Conservation (phyloP, 176 grass and related monocot genomes). For the Oryza rufipogon region DNA sequence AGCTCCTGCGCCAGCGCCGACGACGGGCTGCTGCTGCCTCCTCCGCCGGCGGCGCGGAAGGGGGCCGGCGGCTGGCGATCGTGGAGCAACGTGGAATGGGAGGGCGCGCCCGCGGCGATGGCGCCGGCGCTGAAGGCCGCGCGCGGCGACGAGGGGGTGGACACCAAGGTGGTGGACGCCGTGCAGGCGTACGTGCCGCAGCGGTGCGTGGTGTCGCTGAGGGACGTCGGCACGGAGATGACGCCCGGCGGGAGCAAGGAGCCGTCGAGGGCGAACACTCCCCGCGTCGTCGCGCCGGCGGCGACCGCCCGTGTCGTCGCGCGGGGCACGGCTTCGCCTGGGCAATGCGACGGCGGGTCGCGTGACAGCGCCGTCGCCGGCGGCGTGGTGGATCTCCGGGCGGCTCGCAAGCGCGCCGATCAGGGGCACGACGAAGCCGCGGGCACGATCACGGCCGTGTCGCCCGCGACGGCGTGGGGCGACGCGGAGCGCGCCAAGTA, state of each 20-base stretch:
- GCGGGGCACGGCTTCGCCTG: neutral
- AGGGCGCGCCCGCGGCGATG: neutral
- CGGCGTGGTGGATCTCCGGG: neutral
- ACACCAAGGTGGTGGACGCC: constrained; percentile 70
- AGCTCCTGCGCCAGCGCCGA: constrained; percentile 69
- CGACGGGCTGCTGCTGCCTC: constrained; percentile 46
- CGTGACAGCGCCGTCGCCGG: neutral
- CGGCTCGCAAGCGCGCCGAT: neutral
- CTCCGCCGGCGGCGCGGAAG: constrained; percentile 43
- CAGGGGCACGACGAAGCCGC: neutral
- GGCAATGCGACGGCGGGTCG: neutral
- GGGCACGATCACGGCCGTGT: constrained; percentile 37
- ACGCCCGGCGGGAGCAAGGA: constrained; percentile 82
- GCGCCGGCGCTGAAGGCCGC: neutral
- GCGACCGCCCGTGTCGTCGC: neutral
- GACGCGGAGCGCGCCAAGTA: constrained; percentile 81
- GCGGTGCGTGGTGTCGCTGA: constrained; percentile 45
- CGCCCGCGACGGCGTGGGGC: constrained; percentile 74
- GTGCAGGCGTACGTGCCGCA: constrained; percentile 32
- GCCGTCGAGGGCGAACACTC: constrained; percentile 75
- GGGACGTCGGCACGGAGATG: constrained; percentile 91
- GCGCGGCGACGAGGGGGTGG: constrained; percentile 14
- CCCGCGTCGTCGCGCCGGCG: constrained; percentile 36
- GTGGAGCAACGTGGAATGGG: constrained; percentile 47
- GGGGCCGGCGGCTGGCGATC: constrained; percentile 46